These are phyloP conservation scores for Talaromyces atroroseus DNA, from an alignment of 2,329 filamentous ascomycete species.

Conservation along the genomic window DNA sequence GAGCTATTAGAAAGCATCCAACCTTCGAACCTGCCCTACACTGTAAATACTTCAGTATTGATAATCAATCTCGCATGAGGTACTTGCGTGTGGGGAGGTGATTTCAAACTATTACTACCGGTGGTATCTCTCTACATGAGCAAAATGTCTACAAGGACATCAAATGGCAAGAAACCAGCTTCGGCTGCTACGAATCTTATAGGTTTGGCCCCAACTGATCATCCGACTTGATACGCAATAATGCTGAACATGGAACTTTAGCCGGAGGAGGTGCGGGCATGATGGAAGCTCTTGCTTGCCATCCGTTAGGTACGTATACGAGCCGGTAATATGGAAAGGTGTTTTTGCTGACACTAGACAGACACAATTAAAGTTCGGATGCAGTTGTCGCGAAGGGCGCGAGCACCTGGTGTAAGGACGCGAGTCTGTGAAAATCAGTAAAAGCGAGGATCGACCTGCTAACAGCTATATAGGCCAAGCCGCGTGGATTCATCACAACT, in stretches of 20 bases:
- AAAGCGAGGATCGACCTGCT: not conserved
- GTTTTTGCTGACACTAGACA: conserved; percentile 27
- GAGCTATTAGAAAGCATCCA: not conserved
- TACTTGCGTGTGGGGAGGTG: not conserved
- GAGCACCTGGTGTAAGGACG: conserved; percentile 65
- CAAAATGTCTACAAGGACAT: conserved; percentile 9
- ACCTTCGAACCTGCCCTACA: not conserved
- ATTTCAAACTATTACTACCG: not conserved
- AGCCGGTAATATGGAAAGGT: conserved; percentile 18
- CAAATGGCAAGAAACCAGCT: conserved; percentile 61
- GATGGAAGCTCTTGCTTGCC: conserved; percentile 97
- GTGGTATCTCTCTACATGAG: not conserved
- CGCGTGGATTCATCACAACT: conserved; percentile 81
- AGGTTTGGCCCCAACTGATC: conserved; percentile 47
- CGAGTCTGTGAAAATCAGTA: not conserved
- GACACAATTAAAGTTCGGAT: conserved; percentile 99
- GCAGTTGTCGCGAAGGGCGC: conserved; percentile 87
- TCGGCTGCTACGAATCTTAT: conserved; percentile 88
- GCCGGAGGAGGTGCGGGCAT: conserved; percentile 95
- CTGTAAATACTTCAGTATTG: not conserved
- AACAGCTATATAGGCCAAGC: conserved; percentile 50
- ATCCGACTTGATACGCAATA: not conserved
- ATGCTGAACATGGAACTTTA: conserved; percentile 36
- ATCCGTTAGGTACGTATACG: conserved; percentile 70
- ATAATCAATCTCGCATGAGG: not conserved